A percentile compares a stretch with the other conserved stretches of the same genome.
Evolutionary conservation across 2,329 filamentous ascomycete genomes (phyloP).

Genomic region (Biscogniauxia mediterranea): DNA sequence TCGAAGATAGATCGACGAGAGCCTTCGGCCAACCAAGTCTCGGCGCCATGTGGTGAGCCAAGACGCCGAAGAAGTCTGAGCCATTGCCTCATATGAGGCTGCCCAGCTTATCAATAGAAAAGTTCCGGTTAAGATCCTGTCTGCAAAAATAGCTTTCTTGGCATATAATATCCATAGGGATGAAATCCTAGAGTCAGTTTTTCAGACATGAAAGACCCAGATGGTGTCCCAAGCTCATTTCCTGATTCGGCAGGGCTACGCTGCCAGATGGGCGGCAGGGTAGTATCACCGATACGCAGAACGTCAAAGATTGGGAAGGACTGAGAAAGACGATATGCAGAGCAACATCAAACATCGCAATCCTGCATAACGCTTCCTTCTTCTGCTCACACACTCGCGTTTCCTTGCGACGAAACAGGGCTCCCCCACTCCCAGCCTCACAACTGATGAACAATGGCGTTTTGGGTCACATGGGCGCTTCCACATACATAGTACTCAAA

Average conservation of each 20-base stretch:
- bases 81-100: not conserved
- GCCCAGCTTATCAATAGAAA: not conserved
- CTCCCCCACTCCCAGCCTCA: constrained; percentile 15
- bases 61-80: not conserved
- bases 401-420: constrained; percentile 18
- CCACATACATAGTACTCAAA: not conserved
- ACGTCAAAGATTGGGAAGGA: not conserved
- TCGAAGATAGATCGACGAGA: not conserved
- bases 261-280: constrained; percentile 9
- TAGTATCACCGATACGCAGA: constrained; percentile 14
- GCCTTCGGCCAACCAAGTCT: not conserved
- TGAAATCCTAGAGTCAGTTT: not conserved
- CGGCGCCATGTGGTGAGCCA: not conserved
- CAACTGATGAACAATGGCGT: not conserved
- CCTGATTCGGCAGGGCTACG: constrained; percentile 23
- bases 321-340: constrained; percentile 6
- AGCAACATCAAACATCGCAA: constrained; percentile 5
- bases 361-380: constrained; percentile 3
- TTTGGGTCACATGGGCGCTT: constrained; percentile 4
- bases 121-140: not conserved
- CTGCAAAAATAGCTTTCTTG: not conserved
- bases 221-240: constrained; percentile 18
- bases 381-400: constrained; percentile 6
- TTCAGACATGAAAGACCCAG: not conserved
- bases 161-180: not conserved